phyloP scores from a whole-genome alignment of 441 rosid species.

The Gossypium schwendimanii region DNA sequence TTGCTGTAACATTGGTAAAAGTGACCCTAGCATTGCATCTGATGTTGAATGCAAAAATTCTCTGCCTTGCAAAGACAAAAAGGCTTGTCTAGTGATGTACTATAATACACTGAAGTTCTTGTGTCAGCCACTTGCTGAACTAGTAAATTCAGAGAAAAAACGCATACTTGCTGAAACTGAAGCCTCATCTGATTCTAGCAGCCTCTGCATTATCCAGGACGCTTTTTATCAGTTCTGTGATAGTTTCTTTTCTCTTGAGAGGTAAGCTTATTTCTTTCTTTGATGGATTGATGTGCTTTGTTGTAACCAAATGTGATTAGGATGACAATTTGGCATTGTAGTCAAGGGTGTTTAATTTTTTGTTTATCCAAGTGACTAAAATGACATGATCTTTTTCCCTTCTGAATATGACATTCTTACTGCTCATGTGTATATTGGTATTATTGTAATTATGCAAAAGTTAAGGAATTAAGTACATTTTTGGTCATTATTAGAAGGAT shows the following conservation, averaged over 20 bases:
- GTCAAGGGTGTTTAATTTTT: slow-evolving; percentile 7
- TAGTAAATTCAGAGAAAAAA: slow-evolving; percentile 51
- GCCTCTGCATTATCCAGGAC: slow-evolving; percentile 47
- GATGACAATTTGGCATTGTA: slow-evolving; percentile 1
- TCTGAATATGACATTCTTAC: background rate
- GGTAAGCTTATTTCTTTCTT: slow-evolving; percentile 31
- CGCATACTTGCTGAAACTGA: slow-evolving; percentile 44
- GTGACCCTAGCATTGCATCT: slow-evolving; percentile 18
- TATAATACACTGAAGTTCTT: slow-evolving; percentile 61
- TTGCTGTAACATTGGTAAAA: slow-evolving; percentile 31
- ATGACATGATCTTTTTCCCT: background rate
- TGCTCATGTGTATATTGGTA: background rate
- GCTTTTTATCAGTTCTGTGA: slow-evolving; percentile 51
- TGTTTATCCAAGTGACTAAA: background rate
- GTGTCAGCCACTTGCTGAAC: slow-evolving; percentile 76
- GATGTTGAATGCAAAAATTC: slow-evolving; percentile 17
- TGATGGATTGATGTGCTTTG: slow-evolving; percentile 11
- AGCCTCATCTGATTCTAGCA: slow-evolving; percentile 28
- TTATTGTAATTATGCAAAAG: background rate
- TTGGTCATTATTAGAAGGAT: slow-evolving; percentile 2
- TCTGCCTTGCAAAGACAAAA: slow-evolving; percentile 25
- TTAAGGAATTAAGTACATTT: background rate
- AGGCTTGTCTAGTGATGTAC: slow-evolving; percentile 37
- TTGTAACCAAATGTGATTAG: background rate
- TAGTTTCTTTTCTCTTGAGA: slow-evolving; percentile 33